Evolutionary conservation across 768 basidiomycete genomes (phyloP), one percentile per base, ranked within the genome.

Genomic region (Boletus barrowsii): DNA sequence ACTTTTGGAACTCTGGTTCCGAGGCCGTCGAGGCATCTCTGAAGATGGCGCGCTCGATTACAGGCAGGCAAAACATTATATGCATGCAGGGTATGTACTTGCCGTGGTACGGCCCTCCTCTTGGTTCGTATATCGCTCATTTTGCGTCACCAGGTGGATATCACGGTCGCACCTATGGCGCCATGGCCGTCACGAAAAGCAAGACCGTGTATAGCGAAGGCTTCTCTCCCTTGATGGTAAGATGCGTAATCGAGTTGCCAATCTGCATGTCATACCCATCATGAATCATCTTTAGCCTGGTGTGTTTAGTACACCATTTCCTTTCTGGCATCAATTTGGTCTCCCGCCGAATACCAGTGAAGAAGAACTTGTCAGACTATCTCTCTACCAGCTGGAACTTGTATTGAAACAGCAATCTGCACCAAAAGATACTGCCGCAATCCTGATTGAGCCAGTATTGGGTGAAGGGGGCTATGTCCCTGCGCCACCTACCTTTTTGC

Each of bases 381-480:
- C 87, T 18, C 77, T 93, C 15, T 86, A 88, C 70, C 90, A 95
- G 68, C 79, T 98, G 18, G 86, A 92, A 51, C 79, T 97, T 14
- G 67, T 96, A 13, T 73, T 88, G 55, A 73, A 75, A 47, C 95
- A 98, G 69, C 91, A 94, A 69, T 87, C 86, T 8, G 78, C 86
- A 2, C 90, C 94, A 0, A 70, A 73, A 5, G 95, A 98, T 68
- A 95, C 93, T 1, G 93, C 95, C 2, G 94, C 93, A n/a, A 87
- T 98, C 64, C 73, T 98, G 58, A 72, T 98, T 40, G 96, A 98
- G 76, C 90, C 96, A 40, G 87, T 98, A 1, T 78, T 98, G 30
- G 95, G 94, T 24, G 96, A 98, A 71, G 96, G 96, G 35, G 96
- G 96, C 2, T 98, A 98, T 70, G 90, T 97, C 15, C 86, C 91